Evolutionary conservation across 2,329 filamentous ascomycete genomes (phyloP).

Genomic region (Hirsutella minnesotensis): DNA sequence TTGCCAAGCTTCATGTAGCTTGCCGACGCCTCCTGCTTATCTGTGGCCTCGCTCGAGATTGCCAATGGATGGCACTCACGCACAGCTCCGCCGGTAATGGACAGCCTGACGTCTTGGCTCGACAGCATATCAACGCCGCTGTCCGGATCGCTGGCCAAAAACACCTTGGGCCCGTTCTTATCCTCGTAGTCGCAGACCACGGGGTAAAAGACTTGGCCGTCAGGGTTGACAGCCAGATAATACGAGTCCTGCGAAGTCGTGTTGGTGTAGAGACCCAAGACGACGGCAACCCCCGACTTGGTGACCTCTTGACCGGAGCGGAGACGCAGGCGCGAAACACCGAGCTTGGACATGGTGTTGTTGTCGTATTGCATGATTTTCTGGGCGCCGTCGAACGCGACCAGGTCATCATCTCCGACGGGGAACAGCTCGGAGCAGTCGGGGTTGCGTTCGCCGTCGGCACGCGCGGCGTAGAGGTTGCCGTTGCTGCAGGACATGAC

Average conservation of each 20-base stretch:
- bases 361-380: constrained; percentile 21
- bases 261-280: constrained; percentile 7
- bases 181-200: constrained; percentile 16
- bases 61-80: constrained; percentile 3
- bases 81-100: constrained; percentile 16
- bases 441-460: constrained; percentile 7
- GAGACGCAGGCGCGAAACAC: constrained; percentile 18
- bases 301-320: constrained; percentile 9
- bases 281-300: constrained; percentile 7
- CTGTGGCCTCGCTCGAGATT: background rate
- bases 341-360: constrained; percentile 17
- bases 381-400: constrained; percentile 11
- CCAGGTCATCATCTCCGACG: constrained; percentile 4
- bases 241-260: constrained; percentile 6
- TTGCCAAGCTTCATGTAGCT: too few species aligned
- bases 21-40: too few species aligned
- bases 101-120: constrained; percentile 10
- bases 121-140: constrained; percentile 11
- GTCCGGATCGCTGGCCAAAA: constrained; percentile 14
- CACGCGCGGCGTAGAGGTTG: constrained; percentile 18
- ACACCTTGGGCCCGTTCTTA: constrained; percentile 11
- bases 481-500: constrained; percentile 20
- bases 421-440: constrained; percentile 14
- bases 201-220: constrained; percentile 14
- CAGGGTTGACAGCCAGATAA: constrained; percentile 8